Percentiles rank a stretch among this genome's conserved stretches.
Evolutionary conservation across 1,139 yeast species (phyloP).

Genomic region (Pneumocystis murina): DNA sequence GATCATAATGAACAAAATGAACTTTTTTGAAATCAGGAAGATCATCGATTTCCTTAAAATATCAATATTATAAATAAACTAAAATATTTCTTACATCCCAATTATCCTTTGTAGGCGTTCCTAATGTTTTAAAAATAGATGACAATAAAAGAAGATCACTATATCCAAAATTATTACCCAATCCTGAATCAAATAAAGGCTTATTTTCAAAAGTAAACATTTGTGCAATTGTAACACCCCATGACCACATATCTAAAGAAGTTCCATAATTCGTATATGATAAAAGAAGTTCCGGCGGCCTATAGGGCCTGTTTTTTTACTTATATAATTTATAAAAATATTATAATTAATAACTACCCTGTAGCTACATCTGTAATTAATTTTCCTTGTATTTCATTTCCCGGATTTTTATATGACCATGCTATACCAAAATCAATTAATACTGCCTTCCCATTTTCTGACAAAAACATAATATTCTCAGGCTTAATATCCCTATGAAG

Average conservation of each 20-base stretch:
- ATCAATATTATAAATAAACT: neutral
- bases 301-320: neutral
- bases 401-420: neutral
- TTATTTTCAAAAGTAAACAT: neutral
- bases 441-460: neutral
- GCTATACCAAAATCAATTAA: constrained; percentile 1
- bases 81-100: neutral
- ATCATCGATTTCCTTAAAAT: neutral
- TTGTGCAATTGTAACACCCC: constrained; percentile 1
- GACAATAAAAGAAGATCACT: constrained; percentile 1
- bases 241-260: neutral
- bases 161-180: neutral
- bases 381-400: neutral
- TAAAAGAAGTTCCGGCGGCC: constrained; percentile 1
- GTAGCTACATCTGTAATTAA: neutral
- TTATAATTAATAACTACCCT: neutral
- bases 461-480: constrained; percentile 57
- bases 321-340: neutral
- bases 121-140: neutral
- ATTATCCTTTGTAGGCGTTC: neutral
- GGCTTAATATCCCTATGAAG: constrained; percentile 96
- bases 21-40: constrained; percentile 1
- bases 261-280: neutral
- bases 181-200: neutral
- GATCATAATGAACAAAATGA: neutral